A percentile compares a stretch with the other conserved stretches of the same genome.
These are phyloP conservation scores for Actinomortierella ambigua DNA, from an alignment of 371 early-diverging fungal genomes.

Conservation along the genomic window DNA sequence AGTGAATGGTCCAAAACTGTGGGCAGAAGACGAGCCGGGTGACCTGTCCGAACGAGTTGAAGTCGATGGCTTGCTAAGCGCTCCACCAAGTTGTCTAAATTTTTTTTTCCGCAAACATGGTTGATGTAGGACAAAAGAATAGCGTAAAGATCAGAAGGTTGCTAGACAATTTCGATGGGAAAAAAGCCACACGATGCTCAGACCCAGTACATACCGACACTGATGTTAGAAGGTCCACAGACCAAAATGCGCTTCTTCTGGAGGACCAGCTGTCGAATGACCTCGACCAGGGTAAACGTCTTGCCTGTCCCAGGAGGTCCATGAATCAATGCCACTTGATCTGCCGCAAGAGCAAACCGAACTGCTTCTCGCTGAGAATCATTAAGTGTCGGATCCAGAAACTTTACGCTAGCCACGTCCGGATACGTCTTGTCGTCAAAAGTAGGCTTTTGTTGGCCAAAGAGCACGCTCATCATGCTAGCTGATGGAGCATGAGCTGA, in stretches of 20 bases:
- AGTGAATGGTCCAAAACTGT: constrained; percentile 72
- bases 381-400: constrained; percentile 75
- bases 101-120: background rate
- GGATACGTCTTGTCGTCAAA: constrained; percentile 28
- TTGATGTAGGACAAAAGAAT: background rate
- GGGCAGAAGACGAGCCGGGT: constrained; percentile 83
- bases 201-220: constrained; percentile 78
- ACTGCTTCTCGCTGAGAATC: constrained; percentile 81
- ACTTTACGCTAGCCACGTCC: constrained; percentile 30
- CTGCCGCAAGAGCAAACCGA: constrained; percentile 62
- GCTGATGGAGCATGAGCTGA: constrained; percentile 19
- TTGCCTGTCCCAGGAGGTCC: constrained; percentile 96
- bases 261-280: constrained; percentile 79
- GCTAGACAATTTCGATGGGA: background rate
- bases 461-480: constrained; percentile 50
- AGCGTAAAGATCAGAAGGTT: background rate
- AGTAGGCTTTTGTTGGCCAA: constrained; percentile 48
- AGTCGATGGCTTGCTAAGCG: constrained; percentile 65
- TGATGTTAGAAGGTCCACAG: constrained; percentile 94
- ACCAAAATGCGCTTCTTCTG: constrained; percentile 80
- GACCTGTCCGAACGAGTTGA: constrained; percentile 85
- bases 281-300: constrained; percentile 89
- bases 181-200: background rate
- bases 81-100: constrained; percentile 81
- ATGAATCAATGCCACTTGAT: constrained; percentile 81